These are phyloP conservation scores for Tetracentron sinense DNA, from an alignment of 164 flowering plant genomes.

Conservation along the genomic window DNA sequence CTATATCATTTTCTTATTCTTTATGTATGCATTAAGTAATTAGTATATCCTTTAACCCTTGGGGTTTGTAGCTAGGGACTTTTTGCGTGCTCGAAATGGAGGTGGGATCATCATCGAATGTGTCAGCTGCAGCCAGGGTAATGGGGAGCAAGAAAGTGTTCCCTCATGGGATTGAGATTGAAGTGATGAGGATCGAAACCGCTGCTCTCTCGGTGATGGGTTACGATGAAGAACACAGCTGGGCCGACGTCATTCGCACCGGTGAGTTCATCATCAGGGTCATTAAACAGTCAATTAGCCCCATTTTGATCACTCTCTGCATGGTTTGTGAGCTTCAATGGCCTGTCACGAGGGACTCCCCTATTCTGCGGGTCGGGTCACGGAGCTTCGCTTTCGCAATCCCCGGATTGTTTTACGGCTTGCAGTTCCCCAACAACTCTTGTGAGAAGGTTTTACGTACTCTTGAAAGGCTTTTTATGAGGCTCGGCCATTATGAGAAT, in stretches of 20 bases:
- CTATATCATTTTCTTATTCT: not conserved
- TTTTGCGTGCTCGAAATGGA: constrained; percentile 5
- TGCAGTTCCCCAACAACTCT: constrained; percentile 11
- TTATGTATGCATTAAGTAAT: no score
- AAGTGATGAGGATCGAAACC: not conserved
- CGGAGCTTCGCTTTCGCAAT: constrained; percentile 17
- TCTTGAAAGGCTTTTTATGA: constrained; percentile 8
- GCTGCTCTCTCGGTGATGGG: constrained; percentile 10
- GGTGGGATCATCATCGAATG: constrained; percentile 6
- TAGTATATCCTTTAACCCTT: no score
- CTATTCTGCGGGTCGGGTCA: constrained; percentile 8
- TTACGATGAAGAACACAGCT: not conserved
- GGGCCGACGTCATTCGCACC: constrained; percentile 1
- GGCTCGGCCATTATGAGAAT: constrained; percentile 13
- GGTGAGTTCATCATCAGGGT: constrained; percentile 12
- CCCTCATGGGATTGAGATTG: constrained; percentile 6
- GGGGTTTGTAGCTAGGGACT: not conserved
- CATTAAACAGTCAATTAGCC: constrained; percentile 3
- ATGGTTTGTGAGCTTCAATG: constrained; percentile 21
- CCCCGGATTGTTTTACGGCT: constrained; percentile 17
- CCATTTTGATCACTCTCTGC: constrained; percentile 7
- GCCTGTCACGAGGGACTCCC: constrained; percentile 19
- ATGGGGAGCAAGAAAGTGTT: not conserved
- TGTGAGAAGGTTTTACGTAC: not conserved
- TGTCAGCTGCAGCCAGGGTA: not conserved